Evolutionary conservation across 2,329 filamentous ascomycete species (phyloP).

Genomic region (Macrophomina phaseolina): DNA sequence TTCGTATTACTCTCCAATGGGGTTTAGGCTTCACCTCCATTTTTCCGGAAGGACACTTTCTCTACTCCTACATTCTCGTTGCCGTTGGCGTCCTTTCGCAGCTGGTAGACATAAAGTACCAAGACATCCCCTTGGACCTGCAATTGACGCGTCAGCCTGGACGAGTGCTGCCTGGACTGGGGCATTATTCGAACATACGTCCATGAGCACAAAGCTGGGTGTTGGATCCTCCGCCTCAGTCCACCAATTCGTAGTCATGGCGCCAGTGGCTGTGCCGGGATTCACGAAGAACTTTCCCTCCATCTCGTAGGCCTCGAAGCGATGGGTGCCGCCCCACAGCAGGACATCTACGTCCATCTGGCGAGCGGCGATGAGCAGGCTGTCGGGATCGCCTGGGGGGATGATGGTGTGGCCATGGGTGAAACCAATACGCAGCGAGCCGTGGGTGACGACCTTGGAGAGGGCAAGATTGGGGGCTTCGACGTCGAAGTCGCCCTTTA

Average conservation of each 20-base stretch:
- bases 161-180: slow-evolving; percentile 16
- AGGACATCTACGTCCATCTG: slow-evolving; percentile 75
- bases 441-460: slow-evolving; percentile 73
- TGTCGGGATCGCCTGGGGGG: slow-evolving; percentile 70
- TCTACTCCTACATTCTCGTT: slow-evolving; percentile 61
- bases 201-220: slow-evolving; percentile 96
- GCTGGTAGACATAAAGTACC: slow-evolving; percentile 87
- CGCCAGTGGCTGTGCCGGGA: slow-evolving; percentile 70
- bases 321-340: slow-evolving; percentile 72
- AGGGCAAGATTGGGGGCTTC: slow-evolving; percentile 69
- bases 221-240: slow-evolving; percentile 68
- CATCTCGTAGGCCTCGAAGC: slow-evolving; percentile 74
- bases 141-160: slow-evolving; percentile 16
- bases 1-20: background rate
- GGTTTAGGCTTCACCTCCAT: slow-evolving; percentile 45
- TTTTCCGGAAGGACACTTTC: slow-evolving; percentile 62
- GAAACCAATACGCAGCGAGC: slow-evolving; percentile 70
- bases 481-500: slow-evolving; percentile 73
- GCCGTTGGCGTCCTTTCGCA: slow-evolving; percentile 59
- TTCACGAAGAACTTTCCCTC: slow-evolving; percentile 76
- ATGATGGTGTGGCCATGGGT: slow-evolving; percentile 76
- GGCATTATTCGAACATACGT: slow-evolving; percentile 69
- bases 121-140: slow-evolving; percentile 96
- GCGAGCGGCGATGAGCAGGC: slow-evolving; percentile 68
- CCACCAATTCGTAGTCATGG: slow-evolving; percentile 66